Conservation (phyloP, 192 early-diverging fungal genomes). For the Backusella circina region DNA sequence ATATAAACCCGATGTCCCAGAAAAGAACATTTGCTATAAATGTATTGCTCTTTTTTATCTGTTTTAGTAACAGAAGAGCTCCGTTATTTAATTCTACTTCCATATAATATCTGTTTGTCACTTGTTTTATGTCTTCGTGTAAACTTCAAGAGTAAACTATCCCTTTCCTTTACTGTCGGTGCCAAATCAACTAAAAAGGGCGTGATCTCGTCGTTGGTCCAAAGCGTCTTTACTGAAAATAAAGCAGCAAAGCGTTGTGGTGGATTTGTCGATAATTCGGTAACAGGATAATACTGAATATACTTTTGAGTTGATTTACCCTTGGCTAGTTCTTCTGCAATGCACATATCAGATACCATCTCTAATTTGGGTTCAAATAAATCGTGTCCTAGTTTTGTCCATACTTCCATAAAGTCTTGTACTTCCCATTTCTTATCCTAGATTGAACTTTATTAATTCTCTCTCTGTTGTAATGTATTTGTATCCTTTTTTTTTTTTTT, state of each 20-base stretch:
- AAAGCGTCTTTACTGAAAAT: constrained; percentile 40
- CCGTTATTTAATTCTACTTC: constrained; percentile 43
- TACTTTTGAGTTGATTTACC: constrained; percentile 16
- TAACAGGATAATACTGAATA: constrained; percentile 38
- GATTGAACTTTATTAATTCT: neutral
- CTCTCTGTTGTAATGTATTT: too few relatives aligned
- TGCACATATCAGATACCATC: neutral
- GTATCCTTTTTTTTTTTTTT: neutral
- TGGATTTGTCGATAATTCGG: constrained; percentile 38
- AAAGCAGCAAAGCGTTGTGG: constrained; percentile 39
- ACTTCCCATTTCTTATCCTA: constrained; percentile 40
- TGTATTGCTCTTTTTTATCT: too few relatives aligned
- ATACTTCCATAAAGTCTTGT: constrained; percentile 39
- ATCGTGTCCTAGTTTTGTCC: constrained; percentile 34
- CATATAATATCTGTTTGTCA: constrained; percentile 32
- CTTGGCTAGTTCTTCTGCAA: constrained; percentile 10
- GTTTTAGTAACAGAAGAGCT: too few relatives aligned
- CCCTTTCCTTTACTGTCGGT: constrained; percentile 40
- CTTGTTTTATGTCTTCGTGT: constrained; percentile 39
- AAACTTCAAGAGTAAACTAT: constrained; percentile 43
- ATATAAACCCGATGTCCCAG: too few relatives aligned
- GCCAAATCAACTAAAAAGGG: constrained; percentile 47
- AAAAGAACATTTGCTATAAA: too few relatives aligned
- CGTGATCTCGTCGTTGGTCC: constrained; percentile 42
- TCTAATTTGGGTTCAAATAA: constrained; percentile 29